Base-by-base conservation (phyloP, 139 green algal genomes). In the Spirogloea muscicola region DNA sequence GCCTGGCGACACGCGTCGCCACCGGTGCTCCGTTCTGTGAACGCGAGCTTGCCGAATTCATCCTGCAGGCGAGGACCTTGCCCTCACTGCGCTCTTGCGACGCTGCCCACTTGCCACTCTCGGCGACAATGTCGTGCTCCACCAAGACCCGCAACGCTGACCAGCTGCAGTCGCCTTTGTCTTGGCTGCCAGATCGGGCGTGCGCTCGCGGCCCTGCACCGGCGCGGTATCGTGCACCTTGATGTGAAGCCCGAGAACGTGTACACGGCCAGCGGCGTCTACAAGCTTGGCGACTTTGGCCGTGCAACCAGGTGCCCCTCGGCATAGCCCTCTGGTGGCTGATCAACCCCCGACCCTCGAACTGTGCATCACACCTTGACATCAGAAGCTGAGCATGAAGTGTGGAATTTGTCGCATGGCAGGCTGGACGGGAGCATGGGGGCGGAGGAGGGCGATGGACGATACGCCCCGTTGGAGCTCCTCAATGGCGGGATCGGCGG, bases 161-260 rank as follows among this genome's bases (percentile, higher is more conserved):
- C n/a, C n/a, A n/a, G n/a, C n/a, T n/a, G n/a, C n/a, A n/a, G n/a
- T n/a, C n/a, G n/a, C n/a, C n/a, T n/a, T n/a, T n/a, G n/a, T n/a
- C n/a, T n/a, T 66, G 18, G 65, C 6, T 5, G 27, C 1, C 74
- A 85, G 39, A 3, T 85, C 10, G 33, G 52, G 31, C 6, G 2
- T 40, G 93, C 88, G 18, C 83, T 98, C 29, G 65, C 86, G 52
- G 87, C 92, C 81, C 74, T 96, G 55, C 93, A 98, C 80, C 60
- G 74, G 0, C 64, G 81, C 29, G 88, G 87, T 37, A 82, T 97
- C 27, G 92, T 87, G 0, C 93, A 98, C 83, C 68, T 97, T 77
- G 93, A 98, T 74, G 69, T 98, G 2, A 98, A 98, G 84, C 93
- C 93, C 0, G 91, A 95, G 72, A 98, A 98, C 81, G 93, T 98